Conservation (phyloP, 805 yeast species). For the Candida maris region DNA sequence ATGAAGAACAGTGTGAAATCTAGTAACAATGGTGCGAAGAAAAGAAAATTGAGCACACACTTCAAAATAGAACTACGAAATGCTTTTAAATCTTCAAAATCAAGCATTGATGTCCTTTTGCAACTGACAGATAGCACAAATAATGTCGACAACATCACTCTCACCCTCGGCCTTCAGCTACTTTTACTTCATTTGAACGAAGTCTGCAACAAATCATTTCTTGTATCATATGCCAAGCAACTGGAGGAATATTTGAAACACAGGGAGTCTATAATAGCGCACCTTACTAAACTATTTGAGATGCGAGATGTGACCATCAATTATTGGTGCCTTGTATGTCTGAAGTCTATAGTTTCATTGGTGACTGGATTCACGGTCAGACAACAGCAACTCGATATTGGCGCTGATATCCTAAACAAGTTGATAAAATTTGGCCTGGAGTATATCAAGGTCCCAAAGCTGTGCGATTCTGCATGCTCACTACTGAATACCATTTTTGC, state of each 20-base stretch:
- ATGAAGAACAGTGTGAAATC: background rate
- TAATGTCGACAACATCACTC: conserved; percentile 14
- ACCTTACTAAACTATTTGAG: conserved; percentile 19
- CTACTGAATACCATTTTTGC: conserved; percentile 22
- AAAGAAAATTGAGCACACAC: conserved; percentile 3
- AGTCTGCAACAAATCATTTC: background rate
- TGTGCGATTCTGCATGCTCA: conserved; percentile 32
- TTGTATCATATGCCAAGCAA: background rate
- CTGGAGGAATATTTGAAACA: background rate
- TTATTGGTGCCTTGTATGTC: conserved; percentile 14
- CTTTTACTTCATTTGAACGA: conserved; percentile 23
- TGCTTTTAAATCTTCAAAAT: conserved; percentile 9
- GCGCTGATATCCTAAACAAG: conserved; percentile 19
- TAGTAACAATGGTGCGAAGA: background rate
- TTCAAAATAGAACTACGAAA: background rate
- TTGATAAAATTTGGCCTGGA: conserved; percentile 36
- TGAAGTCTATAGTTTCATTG: conserved; percentile 7
- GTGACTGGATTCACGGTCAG: conserved; percentile 1
- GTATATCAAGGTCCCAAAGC: conserved; percentile 30
- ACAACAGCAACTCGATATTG: background rate
- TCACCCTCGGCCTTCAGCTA: conserved; percentile 29
- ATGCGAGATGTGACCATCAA: conserved; percentile 10
- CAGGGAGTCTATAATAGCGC: conserved; percentile 5
- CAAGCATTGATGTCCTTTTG: conserved; percentile 29
- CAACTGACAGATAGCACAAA: conserved; percentile 9